phyloP scores from a whole-genome alignment of 2,329 filamentous ascomycete genomes.

The Colletotrichum filicis region DNA sequence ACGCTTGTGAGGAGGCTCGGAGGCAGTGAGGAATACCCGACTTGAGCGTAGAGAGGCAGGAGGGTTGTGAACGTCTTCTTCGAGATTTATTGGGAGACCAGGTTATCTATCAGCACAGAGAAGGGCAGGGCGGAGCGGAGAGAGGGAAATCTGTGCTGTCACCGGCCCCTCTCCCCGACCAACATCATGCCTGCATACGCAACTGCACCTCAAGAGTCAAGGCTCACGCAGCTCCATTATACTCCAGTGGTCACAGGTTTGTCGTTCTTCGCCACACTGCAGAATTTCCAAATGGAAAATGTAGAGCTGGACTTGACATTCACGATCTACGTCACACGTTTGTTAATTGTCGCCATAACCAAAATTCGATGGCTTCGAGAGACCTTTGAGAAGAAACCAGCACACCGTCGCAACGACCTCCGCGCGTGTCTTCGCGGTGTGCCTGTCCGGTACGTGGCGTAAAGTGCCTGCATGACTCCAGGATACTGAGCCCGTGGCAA shows the following conservation, averaged over 20 bases:
- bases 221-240: not conserved
- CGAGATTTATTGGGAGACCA: not conserved
- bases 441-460: constrained; percentile 26
- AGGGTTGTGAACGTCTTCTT: not conserved
- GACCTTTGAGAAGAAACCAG: not conserved
- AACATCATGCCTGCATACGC: constrained; percentile 5
- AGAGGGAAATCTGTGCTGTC: not conserved
- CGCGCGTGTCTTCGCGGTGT: constrained; percentile 15
- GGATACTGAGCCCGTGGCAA: constrained; percentile 30
- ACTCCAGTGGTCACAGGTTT: not conserved
- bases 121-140: not conserved
- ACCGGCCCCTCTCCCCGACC: constrained; percentile 18
- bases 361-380: not conserved
- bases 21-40: not conserved
- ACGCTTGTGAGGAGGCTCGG: constrained; percentile 14
- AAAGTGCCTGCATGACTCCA: constrained; percentile 35
- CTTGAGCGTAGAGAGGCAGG: not conserved
- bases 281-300: not conserved
- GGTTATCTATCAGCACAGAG: not conserved
- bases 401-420: constrained; percentile 15
- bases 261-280: not conserved
- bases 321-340: not conserved
- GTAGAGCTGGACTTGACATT: not conserved
- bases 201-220: not conserved
- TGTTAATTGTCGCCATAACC: not conserved